Base-by-base conservation (phyloP, 73 alveolate species). In the Strombidium stylifer region DNA sequence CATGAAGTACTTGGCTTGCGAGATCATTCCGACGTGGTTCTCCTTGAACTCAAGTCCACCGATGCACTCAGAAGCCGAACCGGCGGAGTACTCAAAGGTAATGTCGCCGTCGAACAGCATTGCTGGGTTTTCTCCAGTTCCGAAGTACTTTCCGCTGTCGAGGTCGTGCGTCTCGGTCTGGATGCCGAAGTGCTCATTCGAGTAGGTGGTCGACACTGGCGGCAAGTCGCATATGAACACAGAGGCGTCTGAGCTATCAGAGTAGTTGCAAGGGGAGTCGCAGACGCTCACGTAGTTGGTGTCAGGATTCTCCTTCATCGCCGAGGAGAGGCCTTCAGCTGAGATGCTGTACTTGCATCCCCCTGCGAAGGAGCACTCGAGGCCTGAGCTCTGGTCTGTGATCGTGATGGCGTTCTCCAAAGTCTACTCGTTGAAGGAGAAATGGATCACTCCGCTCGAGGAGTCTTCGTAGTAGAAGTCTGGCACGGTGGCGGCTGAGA, bases 361-460 rank as follows among this genome's bases (percentile, higher is more conserved):
- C 23, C 73, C 73, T 18, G 73, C 73, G 21, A 59, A 39, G 12
- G 73, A 59, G 73, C 73, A 59, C n/a, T n/a, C n/a, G n/a, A n/a
- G n/a, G n/a, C n/a, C n/a, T n/a, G n/a, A n/a, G n/a, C n/a, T n/a
- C n/a, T n/a, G n/a, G n/a, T n/a, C n/a, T n/a, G n/a, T n/a, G n/a
- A n/a, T n/a, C n/a, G n/a, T n/a, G n/a, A n/a, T n/a, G n/a, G n/a
- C n/a, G n/a, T n/a, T n/a, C n/a, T n/a, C n/a, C n/a, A n/a, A n/a
- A n/a, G n/a, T n/a, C n/a, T n/a, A n/a, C n/a, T n/a, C n/a, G n/a
- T n/a, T n/a, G n/a, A n/a, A n/a, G n/a, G n/a, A n/a, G n/a, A n/a
- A n/a, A n/a, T n/a, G n/a, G n/a, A n/a, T n/a, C n/a, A n/a, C n/a
- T n/a, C n/a, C n/a, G n/a, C n/a, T n/a, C n/a, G n/a, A n/a, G n/a